phyloP scores from a whole-genome alignment of 129 eudicot genomes.

The Glebionis coronaria region DNA sequence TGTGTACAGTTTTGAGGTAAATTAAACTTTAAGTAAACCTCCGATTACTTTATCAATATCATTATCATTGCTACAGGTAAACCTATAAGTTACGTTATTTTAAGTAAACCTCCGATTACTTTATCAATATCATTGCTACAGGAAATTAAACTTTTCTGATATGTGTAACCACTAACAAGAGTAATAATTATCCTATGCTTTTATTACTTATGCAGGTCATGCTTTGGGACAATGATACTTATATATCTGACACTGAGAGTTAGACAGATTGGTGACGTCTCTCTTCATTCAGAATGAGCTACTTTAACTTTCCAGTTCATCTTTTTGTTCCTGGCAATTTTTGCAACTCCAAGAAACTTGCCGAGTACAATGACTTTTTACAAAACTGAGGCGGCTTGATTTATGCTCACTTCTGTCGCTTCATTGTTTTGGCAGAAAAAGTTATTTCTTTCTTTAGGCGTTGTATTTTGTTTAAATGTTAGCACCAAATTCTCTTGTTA shows the following conservation, averaged over 20 bases:
- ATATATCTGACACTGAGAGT: conserved; percentile 2
- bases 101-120: conserved; percentile 1
- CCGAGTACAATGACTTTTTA: not conserved
- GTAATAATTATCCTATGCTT: conserved; percentile 8
- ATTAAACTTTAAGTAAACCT: not conserved
- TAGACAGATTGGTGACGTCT: not conserved
- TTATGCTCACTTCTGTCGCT: conserved; percentile 16
- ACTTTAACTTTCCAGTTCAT: not conserved
- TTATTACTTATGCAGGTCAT: conserved; percentile 49
- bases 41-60: not conserved
- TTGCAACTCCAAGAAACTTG: not conserved
- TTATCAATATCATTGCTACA: conserved; percentile 1
- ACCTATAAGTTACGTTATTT: too few relatives aligned
- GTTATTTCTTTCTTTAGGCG: conserved; percentile 15
- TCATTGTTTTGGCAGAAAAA: conserved; percentile 19
- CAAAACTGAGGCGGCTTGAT: conserved; percentile 1
- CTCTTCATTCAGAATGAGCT: not conserved
- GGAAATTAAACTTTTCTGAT: not conserved
- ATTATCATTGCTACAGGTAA: not conserved
- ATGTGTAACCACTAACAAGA: not conserved
- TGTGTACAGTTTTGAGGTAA: not conserved
- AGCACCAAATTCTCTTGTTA: conserved; percentile 17
- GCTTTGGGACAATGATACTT: conserved; percentile 1
- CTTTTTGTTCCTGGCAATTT: conserved; percentile 9
- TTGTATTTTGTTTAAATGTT: conserved; percentile 18